Evolutionary conservation across 768 basidiomycete species (phyloP).

Genomic region (Boletus rubropictus): DNA sequence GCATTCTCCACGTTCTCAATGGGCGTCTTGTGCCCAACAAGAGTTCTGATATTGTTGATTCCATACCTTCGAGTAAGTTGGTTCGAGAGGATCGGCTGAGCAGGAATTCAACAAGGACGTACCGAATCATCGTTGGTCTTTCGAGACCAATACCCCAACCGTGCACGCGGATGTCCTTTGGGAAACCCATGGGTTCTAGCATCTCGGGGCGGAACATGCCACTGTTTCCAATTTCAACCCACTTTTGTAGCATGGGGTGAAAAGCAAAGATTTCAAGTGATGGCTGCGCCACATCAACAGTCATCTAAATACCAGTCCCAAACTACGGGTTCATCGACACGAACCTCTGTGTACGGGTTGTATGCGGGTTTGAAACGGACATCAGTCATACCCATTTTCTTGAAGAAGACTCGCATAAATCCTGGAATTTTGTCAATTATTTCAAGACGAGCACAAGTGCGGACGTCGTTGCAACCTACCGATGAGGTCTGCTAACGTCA

Average conservation of each 20-base stretch:
- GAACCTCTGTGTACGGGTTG: constrained; percentile 94
- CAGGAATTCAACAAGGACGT: constrained; percentile 21
- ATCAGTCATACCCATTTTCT: constrained; percentile 92
- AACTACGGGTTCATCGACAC: not conserved
- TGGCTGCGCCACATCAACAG: constrained; percentile 45
- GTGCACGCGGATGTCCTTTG: constrained; percentile 91
- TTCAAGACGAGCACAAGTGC: not conserved
- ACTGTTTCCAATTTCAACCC: constrained; percentile 98
- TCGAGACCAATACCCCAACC: constrained; percentile 96
- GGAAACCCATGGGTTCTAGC: constrained; percentile 98
- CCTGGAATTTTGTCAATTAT: constrained; percentile 40
- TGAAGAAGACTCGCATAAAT: constrained; percentile 98
- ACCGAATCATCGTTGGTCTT: constrained; percentile 98
- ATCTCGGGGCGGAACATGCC: constrained; percentile 99
- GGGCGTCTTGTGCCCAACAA: constrained; percentile 96
- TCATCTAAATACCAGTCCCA: not conserved
- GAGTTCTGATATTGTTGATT: constrained; percentile 92
- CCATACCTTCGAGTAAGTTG: constrained; percentile 60
- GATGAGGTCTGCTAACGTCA: constrained; percentile 93
- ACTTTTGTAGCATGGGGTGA: constrained; percentile 87
- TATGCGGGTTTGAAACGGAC: constrained; percentile 98
- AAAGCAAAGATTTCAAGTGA: constrained; percentile 98
- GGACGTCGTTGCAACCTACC: constrained; percentile 42
- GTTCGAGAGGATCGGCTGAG: constrained; percentile 1
- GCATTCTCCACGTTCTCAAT: constrained; percentile 85